Conservation (phyloP, 2,329 filamentous ascomycete genomes). For the Pseudogymnoascus sp. region DNA sequence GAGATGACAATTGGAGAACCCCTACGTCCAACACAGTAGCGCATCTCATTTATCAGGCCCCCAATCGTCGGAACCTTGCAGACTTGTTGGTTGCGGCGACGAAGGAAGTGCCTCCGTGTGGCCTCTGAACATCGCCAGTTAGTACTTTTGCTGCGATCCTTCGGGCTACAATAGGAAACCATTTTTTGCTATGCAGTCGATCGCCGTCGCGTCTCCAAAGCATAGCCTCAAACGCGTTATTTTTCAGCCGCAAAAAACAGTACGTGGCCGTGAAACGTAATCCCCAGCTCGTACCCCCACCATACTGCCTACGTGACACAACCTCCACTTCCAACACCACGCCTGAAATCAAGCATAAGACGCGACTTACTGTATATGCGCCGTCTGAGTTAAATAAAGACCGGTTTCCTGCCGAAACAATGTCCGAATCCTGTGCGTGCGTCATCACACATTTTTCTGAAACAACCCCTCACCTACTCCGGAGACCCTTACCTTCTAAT, state of each 20-base stretch:
- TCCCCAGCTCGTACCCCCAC: background rate
- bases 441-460: background rate
- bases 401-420: background rate
- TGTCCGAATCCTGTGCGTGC: background rate
- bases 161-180: background rate
- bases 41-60: background rate
- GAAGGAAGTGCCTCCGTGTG: background rate
- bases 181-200: background rate
- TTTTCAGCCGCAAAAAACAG: background rate
- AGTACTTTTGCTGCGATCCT: background rate
- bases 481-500: background rate
- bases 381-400: background rate
- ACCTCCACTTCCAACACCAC: background rate
- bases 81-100: background rate
- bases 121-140: background rate
- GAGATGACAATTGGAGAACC: background rate
- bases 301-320: background rate
- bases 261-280: conserved; percentile 3
- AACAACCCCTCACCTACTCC: conserved; percentile 6
- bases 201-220: background rate
- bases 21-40: background rate
- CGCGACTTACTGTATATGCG: background rate
- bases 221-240: background rate
- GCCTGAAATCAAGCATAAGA: background rate
- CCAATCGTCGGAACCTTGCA: background rate